Conservation (phyloP, 139 green algal genomes). For the Asterochloris erici region DNA sequence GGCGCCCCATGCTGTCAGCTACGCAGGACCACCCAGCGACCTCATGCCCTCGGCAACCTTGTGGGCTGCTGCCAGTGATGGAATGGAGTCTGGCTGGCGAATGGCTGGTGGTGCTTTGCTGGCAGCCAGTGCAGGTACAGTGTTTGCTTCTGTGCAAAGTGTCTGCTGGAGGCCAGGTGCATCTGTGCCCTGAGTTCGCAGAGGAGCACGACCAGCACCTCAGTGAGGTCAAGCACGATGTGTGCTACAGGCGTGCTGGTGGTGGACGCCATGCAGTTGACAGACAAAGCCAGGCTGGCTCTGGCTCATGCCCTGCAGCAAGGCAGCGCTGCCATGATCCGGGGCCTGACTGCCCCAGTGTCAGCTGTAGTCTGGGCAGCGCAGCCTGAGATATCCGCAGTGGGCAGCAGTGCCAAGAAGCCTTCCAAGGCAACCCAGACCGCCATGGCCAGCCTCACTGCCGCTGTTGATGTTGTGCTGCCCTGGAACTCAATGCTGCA, state of each 20-base stretch:
- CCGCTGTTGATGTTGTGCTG: conserved; percentile 1
- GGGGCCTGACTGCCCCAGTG: conserved; percentile 14
- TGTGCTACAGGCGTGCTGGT: conserved; percentile 25
- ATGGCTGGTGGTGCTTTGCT: too few relatives aligned
- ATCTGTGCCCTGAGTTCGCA: too few relatives aligned
- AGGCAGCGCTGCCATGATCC: background rate
- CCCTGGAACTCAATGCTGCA: background rate
- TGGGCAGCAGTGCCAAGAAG: background rate
- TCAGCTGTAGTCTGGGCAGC: conserved; percentile 19
- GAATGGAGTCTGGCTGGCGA: too few relatives aligned
- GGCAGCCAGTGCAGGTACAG: too few relatives aligned
- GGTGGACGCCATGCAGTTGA: conserved; percentile 12
- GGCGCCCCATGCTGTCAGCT: too few relatives aligned
- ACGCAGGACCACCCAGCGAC: too few relatives aligned
- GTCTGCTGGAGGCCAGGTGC: too few relatives aligned
- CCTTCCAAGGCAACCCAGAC: background rate
- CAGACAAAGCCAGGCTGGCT: background rate
- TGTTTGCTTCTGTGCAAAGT: too few relatives aligned
- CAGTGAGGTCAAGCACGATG: background rate
- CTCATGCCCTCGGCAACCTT: too few relatives aligned
- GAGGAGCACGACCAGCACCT: too few relatives aligned
- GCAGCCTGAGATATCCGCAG: conserved; percentile 14
- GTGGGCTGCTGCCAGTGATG: too few relatives aligned
- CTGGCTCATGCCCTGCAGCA: conserved; percentile 22
- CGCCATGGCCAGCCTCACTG: background rate